Base-by-base conservation (phyloP, 768 basidiomycete species). In the Sarcodon sp. region DNA sequence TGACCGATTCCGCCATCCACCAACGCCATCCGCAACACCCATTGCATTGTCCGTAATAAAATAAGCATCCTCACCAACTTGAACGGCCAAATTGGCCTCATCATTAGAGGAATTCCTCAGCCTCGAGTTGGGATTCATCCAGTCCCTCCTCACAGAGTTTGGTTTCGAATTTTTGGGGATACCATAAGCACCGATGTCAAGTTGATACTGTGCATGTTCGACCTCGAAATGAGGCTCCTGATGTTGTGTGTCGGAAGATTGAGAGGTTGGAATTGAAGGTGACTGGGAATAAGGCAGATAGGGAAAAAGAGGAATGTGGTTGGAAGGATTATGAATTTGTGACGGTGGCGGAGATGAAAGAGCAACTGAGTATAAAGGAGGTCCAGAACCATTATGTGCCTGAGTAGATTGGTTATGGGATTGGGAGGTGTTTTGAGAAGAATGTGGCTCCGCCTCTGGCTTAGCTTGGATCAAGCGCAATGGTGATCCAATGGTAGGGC, bases 1-100 rank as follows among this genome's bases (percentile, higher is more conserved):
- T 48, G 57, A 54, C 33, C 61, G 62, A 50, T 69, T 64, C 7
- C 81, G 73, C 92, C 91, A 96, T 0, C 92, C 92, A 0, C 93
- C 93, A 0, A 97, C 93, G 32, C 93, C 93, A 59, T 97, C 93
- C 3, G 92, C 89, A 7, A 98, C 83, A 13, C 93, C 93, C 71
- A 98, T 82, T 6, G 89, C 87, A 58, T 91, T 86, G 49, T 81
- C 75, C 5, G 77, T 68, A 6, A 88, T 65, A 52, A 89, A 89
- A 58, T 91, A 94, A 4, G 91, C 87, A 58, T 97, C 92, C 61
- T 97, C 92, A 36, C 92, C 92, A 9, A 96, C 81, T 58, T 88
- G 84, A 0, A 84, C 80, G 0, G 86, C 73, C 10, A 83, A 70
- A 34, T 61, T 61, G 39, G 70, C 64, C 5, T 61, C 63, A 21